Percentiles rank a stretch among this genome's conserved stretches.
phyloP scores from a whole-genome alignment of 495 filamentous ascomycete species.

The Achaetomiella virescens region DNA sequence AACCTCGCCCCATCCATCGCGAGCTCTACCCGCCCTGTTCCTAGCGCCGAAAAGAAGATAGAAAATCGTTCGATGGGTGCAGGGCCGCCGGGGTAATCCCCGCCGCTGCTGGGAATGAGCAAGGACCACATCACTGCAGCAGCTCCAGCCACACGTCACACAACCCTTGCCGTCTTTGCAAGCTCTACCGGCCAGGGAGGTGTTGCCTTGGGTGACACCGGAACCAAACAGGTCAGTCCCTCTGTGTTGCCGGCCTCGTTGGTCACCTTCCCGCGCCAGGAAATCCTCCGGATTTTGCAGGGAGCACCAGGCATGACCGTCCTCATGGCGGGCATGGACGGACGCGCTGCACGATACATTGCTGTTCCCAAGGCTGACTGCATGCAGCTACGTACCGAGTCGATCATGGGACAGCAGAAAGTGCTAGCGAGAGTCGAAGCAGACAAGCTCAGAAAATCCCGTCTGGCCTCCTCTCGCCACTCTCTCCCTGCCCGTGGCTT shows the following conservation, averaged over 20 bases:
- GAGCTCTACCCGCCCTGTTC: neutral
- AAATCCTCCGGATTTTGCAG: no score
- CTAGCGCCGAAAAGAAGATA: slow-evolving; percentile 17
- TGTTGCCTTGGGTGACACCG: no score
- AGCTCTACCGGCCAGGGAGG: no score
- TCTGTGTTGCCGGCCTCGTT: no score
- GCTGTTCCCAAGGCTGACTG: neutral
- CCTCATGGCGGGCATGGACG: no score
- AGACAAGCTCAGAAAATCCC: neutral
- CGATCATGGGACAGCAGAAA: slow-evolving; percentile 1
- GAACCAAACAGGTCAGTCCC: no score
- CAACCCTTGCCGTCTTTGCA: neutral
- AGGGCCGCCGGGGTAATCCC: slow-evolving; percentile 1
- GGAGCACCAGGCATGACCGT: no score
- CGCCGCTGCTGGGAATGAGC: neutral
- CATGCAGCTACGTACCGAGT: slow-evolving; percentile 2
- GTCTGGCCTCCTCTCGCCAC: neutral
- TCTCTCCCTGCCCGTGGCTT: neutral
- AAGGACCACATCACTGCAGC: neutral
- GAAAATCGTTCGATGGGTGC: slow-evolving; percentile 18
- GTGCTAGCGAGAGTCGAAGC: neutral
- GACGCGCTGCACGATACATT: neutral
- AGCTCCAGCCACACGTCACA: slow-evolving; percentile 7
- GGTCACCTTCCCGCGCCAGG: no score
- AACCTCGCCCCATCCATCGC: no score